phyloP scores from a whole-genome alignment of 768 basidiomycete species.

The Lyophyllum decastes region DNA sequence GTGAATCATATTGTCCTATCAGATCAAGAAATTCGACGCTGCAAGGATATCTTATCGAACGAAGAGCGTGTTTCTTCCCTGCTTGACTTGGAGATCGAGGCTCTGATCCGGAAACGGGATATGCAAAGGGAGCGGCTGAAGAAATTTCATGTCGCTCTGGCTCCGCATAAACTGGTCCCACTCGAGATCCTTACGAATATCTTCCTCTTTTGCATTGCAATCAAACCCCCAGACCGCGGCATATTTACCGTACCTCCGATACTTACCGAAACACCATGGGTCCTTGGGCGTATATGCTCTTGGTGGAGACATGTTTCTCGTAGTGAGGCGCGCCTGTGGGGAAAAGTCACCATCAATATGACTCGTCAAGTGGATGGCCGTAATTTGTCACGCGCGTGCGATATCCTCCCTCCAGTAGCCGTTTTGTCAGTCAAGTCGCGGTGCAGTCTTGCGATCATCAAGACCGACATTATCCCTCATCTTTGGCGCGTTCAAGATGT shows the following conservation, averaged over 20 bases:
- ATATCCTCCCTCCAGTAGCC: slow-evolving; percentile 7
- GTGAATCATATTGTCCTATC: neutral
- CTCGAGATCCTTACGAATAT: neutral
- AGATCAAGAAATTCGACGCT: neutral
- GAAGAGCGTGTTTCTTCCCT: neutral
- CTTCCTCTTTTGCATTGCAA: neutral
- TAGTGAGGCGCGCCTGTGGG: slow-evolving; percentile 8
- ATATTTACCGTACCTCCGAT: neutral
- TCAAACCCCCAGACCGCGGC: neutral
- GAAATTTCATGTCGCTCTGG: neutral
- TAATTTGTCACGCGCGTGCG: neutral
- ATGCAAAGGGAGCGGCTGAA: neutral
- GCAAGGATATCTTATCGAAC: neutral
- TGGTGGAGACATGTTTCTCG: slow-evolving; percentile 10
- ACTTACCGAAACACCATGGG: slow-evolving; percentile 3
- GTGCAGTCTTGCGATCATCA: neutral
- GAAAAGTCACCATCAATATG: neutral
- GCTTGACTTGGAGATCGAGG: neutral
- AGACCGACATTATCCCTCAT: neutral
- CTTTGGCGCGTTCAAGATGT: slow-evolving; percentile 11
- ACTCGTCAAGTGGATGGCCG: neutral
- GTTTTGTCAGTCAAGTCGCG: neutral
- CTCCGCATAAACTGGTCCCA: neutral
- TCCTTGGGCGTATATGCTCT: slow-evolving; percentile 11
- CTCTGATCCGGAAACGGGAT: neutral